Conservation (phyloP, 805 yeast species). For the Candida odintsovae region DNA sequence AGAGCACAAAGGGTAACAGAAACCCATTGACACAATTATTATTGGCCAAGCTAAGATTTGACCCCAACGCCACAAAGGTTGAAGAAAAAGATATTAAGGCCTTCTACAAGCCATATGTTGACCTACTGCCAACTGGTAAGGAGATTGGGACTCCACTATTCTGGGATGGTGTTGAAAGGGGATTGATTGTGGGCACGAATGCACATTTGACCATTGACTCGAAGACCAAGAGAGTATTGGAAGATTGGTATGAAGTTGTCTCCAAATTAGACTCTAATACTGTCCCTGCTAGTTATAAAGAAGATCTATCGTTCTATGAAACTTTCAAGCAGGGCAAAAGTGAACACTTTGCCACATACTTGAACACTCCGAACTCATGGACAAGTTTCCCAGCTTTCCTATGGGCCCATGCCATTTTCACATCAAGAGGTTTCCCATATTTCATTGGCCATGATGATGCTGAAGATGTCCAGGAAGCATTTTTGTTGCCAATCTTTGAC, state of each 20-base stretch:
- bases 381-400: slow-evolving; percentile 59
- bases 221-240: slow-evolving; percentile 39
- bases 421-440: slow-evolving; percentile 79
- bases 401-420: slow-evolving; percentile 70
- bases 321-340: slow-evolving; percentile 18
- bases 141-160: slow-evolving; percentile 57
- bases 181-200: slow-evolving; percentile 61
- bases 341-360: slow-evolving; percentile 20
- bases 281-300: slow-evolving; percentile 15
- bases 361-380: slow-evolving; percentile 40
- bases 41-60: slow-evolving; percentile 38
- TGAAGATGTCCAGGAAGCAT: slow-evolving; percentile 46
- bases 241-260: slow-evolving; percentile 50
- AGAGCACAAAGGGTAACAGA: slow-evolving; percentile 10
- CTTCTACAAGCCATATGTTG: slow-evolving; percentile 39
- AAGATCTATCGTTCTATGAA: slow-evolving; percentile 25
- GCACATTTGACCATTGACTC: slow-evolving; percentile 48
- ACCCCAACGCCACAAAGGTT: slow-evolving; percentile 12
- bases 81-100: slow-evolving; percentile 8
- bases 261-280: slow-evolving; percentile 14
- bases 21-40: slow-evolving; percentile 27
- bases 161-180: slow-evolving; percentile 52
- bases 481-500: slow-evolving; percentile 76
- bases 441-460: slow-evolving; percentile 36
- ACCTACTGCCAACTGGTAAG: slow-evolving; percentile 38